Base-by-base conservation (phyloP, 768 basidiomycete species). In the Rhodotorula taiwanensis region DNA sequence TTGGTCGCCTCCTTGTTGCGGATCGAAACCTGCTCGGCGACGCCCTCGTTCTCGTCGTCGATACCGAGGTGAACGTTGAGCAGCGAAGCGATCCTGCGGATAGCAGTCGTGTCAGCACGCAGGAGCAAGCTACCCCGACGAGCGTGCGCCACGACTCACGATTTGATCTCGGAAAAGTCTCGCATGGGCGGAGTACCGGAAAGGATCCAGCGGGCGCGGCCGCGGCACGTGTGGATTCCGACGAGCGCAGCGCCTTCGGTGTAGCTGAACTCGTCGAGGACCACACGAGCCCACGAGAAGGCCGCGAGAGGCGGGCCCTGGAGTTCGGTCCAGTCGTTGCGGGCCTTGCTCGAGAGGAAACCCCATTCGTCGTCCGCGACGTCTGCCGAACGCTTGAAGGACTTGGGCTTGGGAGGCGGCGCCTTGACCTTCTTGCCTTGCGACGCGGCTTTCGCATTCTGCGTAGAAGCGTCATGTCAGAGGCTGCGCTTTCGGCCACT, bases 231-330 rank as follows among this genome's bases (percentile, higher is more conserved):
- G 5, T 88, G 89, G 42, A 94, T 81, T 71, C 91, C 80, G 5
- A 88, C 80, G 65, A 88, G 86, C 11, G 85, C 80, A 71, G 87
- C 85, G 57, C 87, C 89, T 30, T 86, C 84, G 28, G 93, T 80
- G 72, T 97, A 95, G 2, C 91, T 93, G 75, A 93, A 97, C 74
- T 97, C 92, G 76, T 95, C 93, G 45, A 94, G 84, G 54, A 97
- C 86, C 33, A 87, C 82, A 9, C 92, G 86, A 6, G 88, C 72
- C 53, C 31, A 75, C 71, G 72, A 83, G 83, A 97, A 95, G 80
- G 91, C 86, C 76, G 94, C 89, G 55, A 95, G 77, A 23, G 90
- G 87, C 1, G 92, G 90, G 2, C 84, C 82, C 55, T 83, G 81
- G 84, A 92, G 87, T 71, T 83, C 77, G 11, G 79, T 85, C 85